Base-by-base conservation (phyloP, 2,329 filamentous ascomycete genomes). In the Fonsecaea pedrosoi region DNA sequence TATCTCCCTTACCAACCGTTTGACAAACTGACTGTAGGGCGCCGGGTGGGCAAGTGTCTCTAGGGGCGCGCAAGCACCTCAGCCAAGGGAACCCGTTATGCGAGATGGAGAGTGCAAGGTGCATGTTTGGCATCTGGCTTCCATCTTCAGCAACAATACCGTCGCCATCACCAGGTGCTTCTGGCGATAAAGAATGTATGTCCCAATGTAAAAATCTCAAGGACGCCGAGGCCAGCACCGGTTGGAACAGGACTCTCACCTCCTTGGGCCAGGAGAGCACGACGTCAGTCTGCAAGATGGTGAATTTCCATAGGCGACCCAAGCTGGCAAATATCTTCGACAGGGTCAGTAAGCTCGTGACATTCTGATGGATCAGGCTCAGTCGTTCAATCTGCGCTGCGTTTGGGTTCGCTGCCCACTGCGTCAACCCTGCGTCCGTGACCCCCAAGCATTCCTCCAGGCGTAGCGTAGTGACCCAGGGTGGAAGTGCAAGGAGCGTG, bases 201-300 rank as follows among this genome's bases (percentile, higher is more conserved):
- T 88, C 86, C 85, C 86, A 88, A 71, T 89, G 86, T 2, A 89
- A 75, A 67, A 80, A 82, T 62, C 78, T 77, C 10, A 88, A 76
- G n/a, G 76, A 80, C 2, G 76, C 74, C 0, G 84, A 86, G 5
- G 79, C 79, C 34, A 88, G 78, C 10, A 82, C 73, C 0, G 83
- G 82, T 64, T 82, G 80, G 62, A 83, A 79, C 25, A 83, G 72
- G 6, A 71, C 50, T 18, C 61, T 48, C 32, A 37, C 45, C 32
- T 59, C 81, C 77, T 9, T 77, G 2, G 79, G 77, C 18, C 84
- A 72, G 8, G 76, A 79, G 1, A 84, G 85, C 0, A 80, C 81
- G 66, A 77, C 79, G 50, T 82, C 78, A 48, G 73, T 74, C 68
- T 88, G 86, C 3, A 84, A 77, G 45, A 89, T 75, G 1, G 81